Base-by-base conservation (phyloP, 371 early-diverging fungal genomes). In the Dinochytrium kinnereticum region DNA sequence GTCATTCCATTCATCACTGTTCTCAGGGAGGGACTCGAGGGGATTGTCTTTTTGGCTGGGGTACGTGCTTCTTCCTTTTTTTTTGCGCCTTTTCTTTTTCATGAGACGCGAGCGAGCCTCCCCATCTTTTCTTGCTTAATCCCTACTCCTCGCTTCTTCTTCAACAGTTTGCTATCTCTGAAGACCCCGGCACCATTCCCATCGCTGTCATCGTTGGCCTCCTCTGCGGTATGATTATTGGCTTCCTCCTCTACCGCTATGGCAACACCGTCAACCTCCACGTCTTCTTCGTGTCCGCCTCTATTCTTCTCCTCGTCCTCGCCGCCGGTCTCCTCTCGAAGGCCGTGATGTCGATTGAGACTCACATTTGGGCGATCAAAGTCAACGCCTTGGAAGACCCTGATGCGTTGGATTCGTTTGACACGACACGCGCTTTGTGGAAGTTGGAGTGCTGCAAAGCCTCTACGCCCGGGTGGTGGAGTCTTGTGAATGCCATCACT, bases 11-110 rank as follows among this genome's bases (percentile, higher is more conserved):
- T 92, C 69, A 78, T 93, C 66, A 93, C 94, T 3, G 88, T 95
- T 0, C 79, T 93, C 44, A 85, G 95, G 33, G 94, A 94, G 84
- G 93, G 93, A 2, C 84, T 95, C 37, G 93, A 93, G 79, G 88
- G 91, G 21, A 86, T 95, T 2, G 88, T 95, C 0, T 92, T 94
- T 78, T 87, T 94, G 59, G 93, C 90, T 69, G 95, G 94, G 51
- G 92, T 94, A 74, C 49, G 72, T 72, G 26, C 34, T 64, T 33
- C 34, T 30, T 37, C 33, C 0, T 34, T 68, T 1, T 0, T 24
- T 38, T 19, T 36, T 13, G 49, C 49, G 10, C 44, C 44, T 66
- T 66, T 30, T 66, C 19, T 66, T 50, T 2, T 38, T 36, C 19
- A n/a, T n/a, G n/a, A n/a, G n/a, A n/a, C n/a, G n/a, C n/a, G n/a